Conservation (phyloP, 2,329 filamentous ascomycete genomes). For the Microdochium trichocladiopsis region DNA sequence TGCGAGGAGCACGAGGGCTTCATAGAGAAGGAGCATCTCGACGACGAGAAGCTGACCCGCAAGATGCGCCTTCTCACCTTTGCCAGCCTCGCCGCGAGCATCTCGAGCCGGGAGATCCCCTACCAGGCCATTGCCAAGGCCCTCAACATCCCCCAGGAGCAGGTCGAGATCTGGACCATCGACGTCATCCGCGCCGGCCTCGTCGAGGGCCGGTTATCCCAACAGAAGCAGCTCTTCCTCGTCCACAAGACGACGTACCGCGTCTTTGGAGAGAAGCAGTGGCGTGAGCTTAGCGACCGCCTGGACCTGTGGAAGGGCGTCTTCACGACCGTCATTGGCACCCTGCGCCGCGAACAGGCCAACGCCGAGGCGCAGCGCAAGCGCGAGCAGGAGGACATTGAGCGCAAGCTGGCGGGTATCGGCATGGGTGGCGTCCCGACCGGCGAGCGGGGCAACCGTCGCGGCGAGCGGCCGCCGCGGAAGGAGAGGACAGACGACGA, state of each 20-base stretch:
- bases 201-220: conserved; percentile 92
- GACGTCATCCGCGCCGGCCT: conserved; percentile 94
- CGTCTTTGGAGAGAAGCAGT: conserved; percentile 97
- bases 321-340: conserved; percentile 68
- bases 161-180: conserved; percentile 98
- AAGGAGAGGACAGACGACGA: conserved; percentile 49
- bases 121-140: conserved; percentile 80
- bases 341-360: conserved; percentile 74
- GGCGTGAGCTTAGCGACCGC: conserved; percentile 85
- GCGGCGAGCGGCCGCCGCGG: conserved; percentile 22
- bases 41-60: conserved; percentile 70
- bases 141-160: conserved; percentile 72
- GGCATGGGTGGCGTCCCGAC: conserved; percentile 25
- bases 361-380: conserved; percentile 72
- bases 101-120: conserved; percentile 77
- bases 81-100: conserved; percentile 77
- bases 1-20: conserved; percentile 84
- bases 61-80: conserved; percentile 97
- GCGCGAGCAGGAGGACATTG: conserved; percentile 65
- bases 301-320: conserved; percentile 88
- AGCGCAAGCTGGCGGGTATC: conserved; percentile 53
- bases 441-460: conserved; percentile 17
- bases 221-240: conserved; percentile 87
- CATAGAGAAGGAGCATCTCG: conserved; percentile 67
- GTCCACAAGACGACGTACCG: conserved; percentile 95